Evolutionary conservation across 2,329 filamentous ascomycete species (phyloP).

Genomic region (Apiospora sp.): DNA sequence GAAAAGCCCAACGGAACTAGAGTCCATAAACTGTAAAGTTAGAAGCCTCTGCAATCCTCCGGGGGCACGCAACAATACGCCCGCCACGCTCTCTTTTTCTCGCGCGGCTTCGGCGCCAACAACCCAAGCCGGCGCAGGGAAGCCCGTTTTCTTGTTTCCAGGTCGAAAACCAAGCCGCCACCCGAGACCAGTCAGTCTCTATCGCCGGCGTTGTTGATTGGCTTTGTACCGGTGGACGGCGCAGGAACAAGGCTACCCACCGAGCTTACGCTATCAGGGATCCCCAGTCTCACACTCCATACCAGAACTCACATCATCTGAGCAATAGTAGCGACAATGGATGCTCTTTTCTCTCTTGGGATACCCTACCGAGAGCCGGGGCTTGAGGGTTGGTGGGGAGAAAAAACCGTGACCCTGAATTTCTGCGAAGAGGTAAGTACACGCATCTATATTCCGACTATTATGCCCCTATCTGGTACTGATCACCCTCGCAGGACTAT

Average conservation of each 20-base stretch:
- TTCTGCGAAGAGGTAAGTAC: conserved; percentile 77
- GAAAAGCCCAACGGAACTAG: not conserved
- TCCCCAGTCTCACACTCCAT: not conserved
- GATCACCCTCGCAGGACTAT: conserved; percentile 53
- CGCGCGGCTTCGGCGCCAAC: not conserved
- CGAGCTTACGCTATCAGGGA: not conserved
- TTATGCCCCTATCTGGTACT: not conserved
- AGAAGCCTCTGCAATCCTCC: not conserved
- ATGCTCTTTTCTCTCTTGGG: conserved; percentile 28
- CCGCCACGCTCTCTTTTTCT: not conserved
- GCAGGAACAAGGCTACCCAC: not conserved
- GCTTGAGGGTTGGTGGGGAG: conserved; percentile 67
- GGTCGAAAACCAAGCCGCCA: not conserved
- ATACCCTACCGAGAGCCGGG: conserved; percentile 43
- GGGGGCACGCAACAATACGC: not conserved
- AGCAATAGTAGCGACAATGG: not conserved
- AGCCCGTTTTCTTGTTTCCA: not conserved
- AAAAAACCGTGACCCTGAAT: conserved; percentile 76
- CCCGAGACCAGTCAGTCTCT: not conserved
- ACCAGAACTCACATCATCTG: not conserved
- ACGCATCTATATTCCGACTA: not conserved
- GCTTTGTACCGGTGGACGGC: not conserved
- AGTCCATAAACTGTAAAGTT: conserved; percentile 4
- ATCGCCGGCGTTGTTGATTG: not conserved
- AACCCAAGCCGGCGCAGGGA: not conserved